Base-by-base conservation (phyloP, 768 basidiomycete genomes). In the Leccinum truebloodii region DNA sequence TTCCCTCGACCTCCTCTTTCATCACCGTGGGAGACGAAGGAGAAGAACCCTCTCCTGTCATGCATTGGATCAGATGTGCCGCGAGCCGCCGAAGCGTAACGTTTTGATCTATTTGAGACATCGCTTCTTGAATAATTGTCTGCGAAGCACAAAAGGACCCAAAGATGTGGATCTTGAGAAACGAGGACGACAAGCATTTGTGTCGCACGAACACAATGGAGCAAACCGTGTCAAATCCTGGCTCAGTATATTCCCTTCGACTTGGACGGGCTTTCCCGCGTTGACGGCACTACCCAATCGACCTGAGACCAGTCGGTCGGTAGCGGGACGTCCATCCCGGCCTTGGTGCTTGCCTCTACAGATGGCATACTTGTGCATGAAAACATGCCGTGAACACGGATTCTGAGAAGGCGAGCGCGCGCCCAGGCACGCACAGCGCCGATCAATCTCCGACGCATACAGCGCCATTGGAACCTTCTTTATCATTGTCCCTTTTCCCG, bases 401-500 rank as follows among this genome's bases (percentile, higher is more conserved):
- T 22, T 39, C 6, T 39, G 7, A 5, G 10, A 9, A 57, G 3
- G 13, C 32, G 8, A 13, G 6, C 20, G 8, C 14, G 18, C 14
- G 8, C 14, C 35, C 13, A 37, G 37, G 49, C 8, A 10, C 73
- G 59, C 69, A 84, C 77, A 84, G 52, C 54, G 16, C 68, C 70
- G 26, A 30, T 83, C 75, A 28, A 86, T 83, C 57, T 85, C 32
- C 12, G 32, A 32, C 32, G 32, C 10, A 12, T 32, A 84, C 77
- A 84, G 52, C 54, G 16, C 68, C 70, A 62, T 85, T 84, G 16
- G 69, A 14, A 72, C 75, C 57, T 78, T 79, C 52, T 78, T 76
- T 35, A 72, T 70, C 4, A 81, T 74, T 1, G 82, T 80, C 2
- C 81, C 80, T 62, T 84, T 85, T 0, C 71, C 76, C 1, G 80